phyloP scores from a whole-genome alignment of 2,329 filamentous ascomycete genomes.

The Fusarium temperatum region DNA sequence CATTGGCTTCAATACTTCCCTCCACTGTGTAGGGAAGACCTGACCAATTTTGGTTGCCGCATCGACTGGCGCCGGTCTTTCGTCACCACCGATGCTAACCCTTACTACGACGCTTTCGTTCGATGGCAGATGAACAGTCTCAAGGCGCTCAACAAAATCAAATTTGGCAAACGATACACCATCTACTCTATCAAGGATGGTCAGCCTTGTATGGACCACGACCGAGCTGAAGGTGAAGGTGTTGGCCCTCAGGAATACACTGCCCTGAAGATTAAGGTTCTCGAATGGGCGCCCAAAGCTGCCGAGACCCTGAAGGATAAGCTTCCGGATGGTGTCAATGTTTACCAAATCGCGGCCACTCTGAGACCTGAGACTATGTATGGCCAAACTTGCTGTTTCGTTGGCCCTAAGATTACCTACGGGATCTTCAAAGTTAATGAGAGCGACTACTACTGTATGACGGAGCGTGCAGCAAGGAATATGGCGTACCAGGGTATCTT shows the following conservation, averaged over 20 bases:
- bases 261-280: conserved; percentile 87
- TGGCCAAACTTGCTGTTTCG: conserved; percentile 95
- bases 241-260: conserved; percentile 88
- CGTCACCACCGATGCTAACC: conserved; percentile 95
- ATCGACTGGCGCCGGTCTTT: conserved; percentile 95
- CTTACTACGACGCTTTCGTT: conserved; percentile 95
- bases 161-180: conserved; percentile 92
- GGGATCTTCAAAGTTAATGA: not conserved
- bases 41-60: conserved; percentile 83
- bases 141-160: conserved; percentile 89
- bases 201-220: conserved; percentile 59
- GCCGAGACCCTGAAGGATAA: conserved; percentile 77
- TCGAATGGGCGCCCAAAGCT: conserved; percentile 86
- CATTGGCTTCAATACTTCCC: conserved; percentile 94
- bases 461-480: conserved; percentile 87
- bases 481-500: conserved; percentile 96
- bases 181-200: conserved; percentile 71
- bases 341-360: conserved; percentile 92
- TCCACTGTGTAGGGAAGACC: conserved; percentile 68
- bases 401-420: conserved; percentile 80
- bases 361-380: conserved; percentile 98
- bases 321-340: conserved; percentile 78
- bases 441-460: conserved; percentile 53
- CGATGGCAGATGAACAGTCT: conserved; percentile 97
- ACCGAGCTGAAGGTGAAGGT: conserved; percentile 57